phyloP scores from a whole-genome alignment of 1,284 basidiomycete genomes.

The Microbotryomycetes sp. region DNA sequence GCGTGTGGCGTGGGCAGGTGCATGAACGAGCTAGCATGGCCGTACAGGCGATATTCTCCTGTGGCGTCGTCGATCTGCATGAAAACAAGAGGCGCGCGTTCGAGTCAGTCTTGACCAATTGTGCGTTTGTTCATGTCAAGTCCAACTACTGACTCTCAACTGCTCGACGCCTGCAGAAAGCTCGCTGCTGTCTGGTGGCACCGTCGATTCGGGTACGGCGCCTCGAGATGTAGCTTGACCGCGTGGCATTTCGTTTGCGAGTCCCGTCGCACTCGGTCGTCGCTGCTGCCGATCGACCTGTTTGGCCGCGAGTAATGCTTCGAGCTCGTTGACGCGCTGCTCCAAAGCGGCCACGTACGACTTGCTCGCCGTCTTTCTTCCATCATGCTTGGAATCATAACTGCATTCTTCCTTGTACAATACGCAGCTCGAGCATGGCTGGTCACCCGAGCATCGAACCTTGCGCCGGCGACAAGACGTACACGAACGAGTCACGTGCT shows the following conservation, averaged over 20 bases:
- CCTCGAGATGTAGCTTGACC: neutral
- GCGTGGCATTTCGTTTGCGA: neutral
- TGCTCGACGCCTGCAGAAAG: neutral
- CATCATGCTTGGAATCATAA: neutral
- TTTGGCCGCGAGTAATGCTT: neutral
- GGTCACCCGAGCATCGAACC: neutral
- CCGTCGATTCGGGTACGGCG: too few relatives aligned
- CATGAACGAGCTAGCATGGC: neutral
- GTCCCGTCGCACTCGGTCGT: neutral
- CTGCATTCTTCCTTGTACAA: neutral
- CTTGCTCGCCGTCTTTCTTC: neutral
- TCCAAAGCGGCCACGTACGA: neutral
- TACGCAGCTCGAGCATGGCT: neutral
- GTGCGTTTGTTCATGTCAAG: too few relatives aligned
- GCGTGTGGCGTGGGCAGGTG: neutral
- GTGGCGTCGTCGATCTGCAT: neutral
- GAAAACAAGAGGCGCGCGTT: too few relatives aligned
- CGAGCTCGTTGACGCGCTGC: neutral
- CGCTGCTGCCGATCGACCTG: neutral
- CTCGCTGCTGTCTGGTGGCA: neutral
- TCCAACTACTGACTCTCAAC: neutral
- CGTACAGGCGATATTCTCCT: neutral
- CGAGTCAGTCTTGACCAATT: too few relatives aligned
- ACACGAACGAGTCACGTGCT: neutral
- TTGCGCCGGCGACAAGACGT: neutral